Evolutionary conservation across 257 asterid species (phyloP).

Genomic region (Leonotis leonurus): DNA sequence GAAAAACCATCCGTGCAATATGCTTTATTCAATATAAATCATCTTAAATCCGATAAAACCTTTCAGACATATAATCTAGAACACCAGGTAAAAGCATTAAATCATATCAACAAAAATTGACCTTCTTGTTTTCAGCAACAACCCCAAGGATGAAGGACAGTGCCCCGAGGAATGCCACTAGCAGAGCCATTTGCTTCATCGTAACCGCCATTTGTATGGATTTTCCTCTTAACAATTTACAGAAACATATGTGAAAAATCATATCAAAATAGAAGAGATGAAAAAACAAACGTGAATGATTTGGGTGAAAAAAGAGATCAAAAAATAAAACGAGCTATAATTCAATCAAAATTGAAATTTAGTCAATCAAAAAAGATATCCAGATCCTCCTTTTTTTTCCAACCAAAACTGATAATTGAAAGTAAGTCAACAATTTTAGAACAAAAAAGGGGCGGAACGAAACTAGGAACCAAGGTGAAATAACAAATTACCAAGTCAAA

Average conservation of each 20-base stretch:
- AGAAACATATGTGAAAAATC: too few relatives aligned
- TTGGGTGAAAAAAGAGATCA: background rate
- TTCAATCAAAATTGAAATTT: background rate
- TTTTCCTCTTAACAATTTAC: conserved; percentile 18
- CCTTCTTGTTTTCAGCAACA: conserved; percentile 76
- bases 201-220: conserved; percentile 37
- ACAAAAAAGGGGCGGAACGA: background rate
- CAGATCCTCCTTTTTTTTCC: background rate
- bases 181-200: conserved; percentile 47
- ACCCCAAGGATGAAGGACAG: conserved; percentile 52
- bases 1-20: too few relatives aligned
- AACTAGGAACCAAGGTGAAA: background rate
- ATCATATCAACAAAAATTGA: conserved; percentile 6
- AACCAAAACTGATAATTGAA: background rate
- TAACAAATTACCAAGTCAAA: background rate
- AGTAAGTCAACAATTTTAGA: background rate
- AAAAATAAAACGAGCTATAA: background rate
- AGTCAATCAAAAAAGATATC: background rate
- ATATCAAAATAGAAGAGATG: too few relatives aligned
- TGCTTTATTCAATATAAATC: too few relatives aligned
- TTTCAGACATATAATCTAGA: too few relatives aligned
- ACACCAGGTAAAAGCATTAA: too few relatives aligned
- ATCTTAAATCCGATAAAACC: too few relatives aligned
- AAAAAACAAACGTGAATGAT: background rate
- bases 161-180: conserved; percentile 44